These are phyloP conservation scores for Dunaliella primolecta DNA, from an alignment of 139 green algal genomes.

Conservation along the genomic window DNA sequence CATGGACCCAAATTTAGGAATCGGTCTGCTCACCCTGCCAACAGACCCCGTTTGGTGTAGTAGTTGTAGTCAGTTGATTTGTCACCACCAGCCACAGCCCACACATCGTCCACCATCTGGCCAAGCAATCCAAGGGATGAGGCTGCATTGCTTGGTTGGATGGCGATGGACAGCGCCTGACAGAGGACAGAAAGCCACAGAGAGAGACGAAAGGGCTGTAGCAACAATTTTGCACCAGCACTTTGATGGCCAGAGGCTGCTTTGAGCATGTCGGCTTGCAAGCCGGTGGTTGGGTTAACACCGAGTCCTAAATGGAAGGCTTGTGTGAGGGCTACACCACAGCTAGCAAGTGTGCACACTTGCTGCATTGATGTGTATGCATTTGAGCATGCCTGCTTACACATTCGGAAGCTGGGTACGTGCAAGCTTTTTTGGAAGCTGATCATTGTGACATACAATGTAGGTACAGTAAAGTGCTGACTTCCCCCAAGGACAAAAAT, in stretches of 20 bases:
- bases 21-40: constrained; percentile 31
- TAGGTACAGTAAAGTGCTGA: too few species aligned
- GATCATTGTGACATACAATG: too few species aligned
- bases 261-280: not conserved
- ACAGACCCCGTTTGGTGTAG: constrained; percentile 65
- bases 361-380: too few species aligned
- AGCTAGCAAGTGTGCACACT: too few species aligned
- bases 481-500: too few species aligned
- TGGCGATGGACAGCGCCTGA: constrained; percentile 58
- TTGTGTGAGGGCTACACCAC: too few species aligned
- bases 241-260: too few species aligned
- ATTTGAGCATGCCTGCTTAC: too few species aligned
- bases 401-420: too few species aligned
- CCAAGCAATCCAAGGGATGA: constrained; percentile 40
- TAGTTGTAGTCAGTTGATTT: constrained; percentile 59
- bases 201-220: not conserved
- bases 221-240: not conserved
- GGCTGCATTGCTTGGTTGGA: constrained; percentile 39
- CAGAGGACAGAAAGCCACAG: not conserved
- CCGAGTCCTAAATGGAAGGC: not conserved
- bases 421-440: too few species aligned
- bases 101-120: constrained; percentile 44
- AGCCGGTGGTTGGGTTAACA: not conserved
- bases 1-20: too few species aligned
- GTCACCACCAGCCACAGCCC: constrained; percentile 47